Evolutionary conservation across 352 stramenopile species (phyloP).

Genomic region (Phytopythium mirpurense): DNA sequence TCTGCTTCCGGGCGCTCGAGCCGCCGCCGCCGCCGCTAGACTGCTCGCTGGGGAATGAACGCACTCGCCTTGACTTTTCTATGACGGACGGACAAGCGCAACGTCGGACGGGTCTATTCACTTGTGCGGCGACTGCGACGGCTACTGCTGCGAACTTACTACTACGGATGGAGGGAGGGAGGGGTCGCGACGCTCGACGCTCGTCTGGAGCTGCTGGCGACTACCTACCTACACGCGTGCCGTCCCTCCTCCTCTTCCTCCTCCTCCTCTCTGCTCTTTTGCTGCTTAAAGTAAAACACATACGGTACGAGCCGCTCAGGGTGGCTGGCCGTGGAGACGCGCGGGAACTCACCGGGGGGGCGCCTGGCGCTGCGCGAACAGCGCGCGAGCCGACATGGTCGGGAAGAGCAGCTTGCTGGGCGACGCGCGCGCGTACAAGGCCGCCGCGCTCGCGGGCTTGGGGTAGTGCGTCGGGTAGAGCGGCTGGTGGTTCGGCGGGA

Average conservation of each 20-base stretch:
- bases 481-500: neutral
- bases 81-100: too few species aligned
- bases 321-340: too few species aligned
- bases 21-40: too few species aligned
- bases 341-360: constrained; percentile 35
- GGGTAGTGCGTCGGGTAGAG: too few species aligned
- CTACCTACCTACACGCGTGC: too few species aligned
- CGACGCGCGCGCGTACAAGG: constrained; percentile 24
- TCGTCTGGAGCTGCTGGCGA: neutral
- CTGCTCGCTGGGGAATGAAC: neutral
- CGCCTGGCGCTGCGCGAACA: constrained; percentile 46
- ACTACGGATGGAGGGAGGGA: too few species aligned
- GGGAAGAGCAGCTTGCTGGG: constrained; percentile 52
- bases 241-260: neutral
- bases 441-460: constrained; percentile 2
- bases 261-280: neutral
- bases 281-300: neutral
- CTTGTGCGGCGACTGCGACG: neutral
- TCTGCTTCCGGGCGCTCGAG: too few species aligned
- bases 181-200: neutral
- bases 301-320: too few species aligned
- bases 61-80: constrained; percentile 22
- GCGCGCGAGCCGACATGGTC: constrained; percentile 19
- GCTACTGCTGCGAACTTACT: constrained; percentile 3
- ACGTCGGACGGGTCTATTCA: neutral